Evolutionary conservation across 495 filamentous ascomycete species (phyloP).

Genomic region (Aspergillus incahuasiensis): DNA sequence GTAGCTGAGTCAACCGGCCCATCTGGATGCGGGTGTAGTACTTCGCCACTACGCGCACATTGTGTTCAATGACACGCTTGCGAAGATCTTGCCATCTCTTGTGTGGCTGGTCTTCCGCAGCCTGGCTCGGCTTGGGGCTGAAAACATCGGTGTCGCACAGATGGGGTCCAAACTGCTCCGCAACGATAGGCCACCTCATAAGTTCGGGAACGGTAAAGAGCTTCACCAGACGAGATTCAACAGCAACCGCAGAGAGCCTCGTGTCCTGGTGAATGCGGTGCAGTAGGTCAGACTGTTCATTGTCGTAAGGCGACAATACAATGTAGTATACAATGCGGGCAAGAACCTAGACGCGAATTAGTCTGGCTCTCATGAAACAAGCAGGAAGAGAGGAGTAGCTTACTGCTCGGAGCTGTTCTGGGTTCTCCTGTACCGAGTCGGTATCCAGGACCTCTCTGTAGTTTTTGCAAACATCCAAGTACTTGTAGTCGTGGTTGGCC

Average conservation of each 20-base stretch:
- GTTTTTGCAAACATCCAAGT: slow-evolving; percentile 94
- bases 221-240: slow-evolving; percentile 77
- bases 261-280: slow-evolving; percentile 75
- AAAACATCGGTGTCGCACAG: slow-evolving; percentile 92
- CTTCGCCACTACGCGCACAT: slow-evolving; percentile 93
- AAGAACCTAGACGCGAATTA: slow-evolving; percentile 52
- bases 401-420: slow-evolving; percentile 77
- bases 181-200: slow-evolving; percentile 95
- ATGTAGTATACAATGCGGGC: slow-evolving; percentile 96
- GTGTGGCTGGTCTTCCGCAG: slow-evolving; percentile 68
- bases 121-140: slow-evolving; percentile 49
- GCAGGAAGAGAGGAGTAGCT: slow-evolving; percentile 24
- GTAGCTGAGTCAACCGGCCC: slow-evolving; percentile 77
- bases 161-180: slow-evolving; percentile 79
- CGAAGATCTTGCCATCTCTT: slow-evolving; percentile 88
- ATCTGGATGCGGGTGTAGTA: slow-evolving; percentile 98
- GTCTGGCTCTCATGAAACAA: background rate
- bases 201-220: slow-evolving; percentile 93
- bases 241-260: slow-evolving; percentile 62
- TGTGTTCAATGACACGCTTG: slow-evolving; percentile 98
- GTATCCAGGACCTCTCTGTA: slow-evolving; percentile 95
- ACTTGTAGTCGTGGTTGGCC: slow-evolving; percentile 94
- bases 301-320: slow-evolving; percentile 94
- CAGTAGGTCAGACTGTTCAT: slow-evolving; percentile 95
- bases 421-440: slow-evolving; percentile 85